Evolutionary conservation across 140 eudicot species (phyloP), one percentile per base, ranked within the genome.

Genomic region (Bidens hawaiensis): DNA sequence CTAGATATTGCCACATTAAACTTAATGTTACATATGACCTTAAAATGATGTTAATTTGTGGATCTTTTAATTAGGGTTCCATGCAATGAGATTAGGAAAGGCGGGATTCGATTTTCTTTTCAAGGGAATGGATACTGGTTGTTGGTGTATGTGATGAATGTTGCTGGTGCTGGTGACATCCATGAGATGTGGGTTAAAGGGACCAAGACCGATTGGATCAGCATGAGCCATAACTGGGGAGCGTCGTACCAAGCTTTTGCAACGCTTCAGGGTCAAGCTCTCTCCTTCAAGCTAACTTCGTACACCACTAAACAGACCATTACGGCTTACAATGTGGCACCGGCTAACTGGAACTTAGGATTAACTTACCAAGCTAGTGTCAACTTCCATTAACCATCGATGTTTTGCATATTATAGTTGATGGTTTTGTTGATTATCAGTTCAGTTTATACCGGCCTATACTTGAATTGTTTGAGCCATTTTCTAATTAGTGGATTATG

Each of bases 211-310:
- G 73, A 64, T 3, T 90, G 97, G 97, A 72, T 86, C 0, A 79
- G 78, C 68, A 90, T 90, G 97, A 83, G 90, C 84, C 95, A 90
- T 51, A 90, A 90, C 68, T 90, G 95, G 97, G 97, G 97, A 4
- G 94, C 94, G 49, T 83, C 95, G 0, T 90, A 83, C 71, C 97
- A 90, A 60, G 95, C 95, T 0, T 86, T 86, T 23, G 83, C 94
- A 1, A 67, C 83, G 0, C 81, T 90, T n/a, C n/a, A n/a, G n/a
- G n/a, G n/a, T n/a, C n/a, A n/a, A n/a, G n/a, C n/a, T n/a, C n/a
- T n/a, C n/a, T n/a, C n/a, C n/a, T n/a, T n/a, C n/a, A n/a, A n/a
- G n/a, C n/a, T n/a, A n/a, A n/a, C n/a, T n/a, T n/a, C n/a, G n/a
- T n/a, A n/a, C n/a, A n/a, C n/a, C n/a, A n/a, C n/a, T n/a, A n/a